These are phyloP conservation scores for Cardiosporidium cionae DNA, from an alignment of 169 alveolate genomes.

Conservation along the genomic window DNA sequence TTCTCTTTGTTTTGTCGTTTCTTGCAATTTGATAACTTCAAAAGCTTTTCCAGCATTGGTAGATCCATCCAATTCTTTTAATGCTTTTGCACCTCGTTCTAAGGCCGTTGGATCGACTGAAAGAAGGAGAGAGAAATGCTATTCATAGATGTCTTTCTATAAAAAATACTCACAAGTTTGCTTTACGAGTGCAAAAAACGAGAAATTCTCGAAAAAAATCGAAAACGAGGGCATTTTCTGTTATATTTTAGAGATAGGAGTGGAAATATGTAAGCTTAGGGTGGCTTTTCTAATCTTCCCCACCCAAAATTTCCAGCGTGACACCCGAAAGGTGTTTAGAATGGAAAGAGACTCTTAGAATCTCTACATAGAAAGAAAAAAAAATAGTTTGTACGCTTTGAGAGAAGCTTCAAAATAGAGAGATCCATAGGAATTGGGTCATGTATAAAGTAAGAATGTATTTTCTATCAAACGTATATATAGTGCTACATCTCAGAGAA, in stretches of 20 bases:
- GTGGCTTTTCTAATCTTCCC: background rate
- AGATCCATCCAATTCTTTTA: slow-evolving; percentile 82
- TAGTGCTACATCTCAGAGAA: no score
- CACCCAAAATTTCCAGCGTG: background rate
- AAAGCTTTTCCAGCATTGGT: slow-evolving; percentile 90
- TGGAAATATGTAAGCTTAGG: slow-evolving; percentile 10
- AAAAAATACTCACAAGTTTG: no score
- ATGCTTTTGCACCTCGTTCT: slow-evolving; percentile 98
- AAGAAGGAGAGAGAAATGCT: slow-evolving; percentile 2
- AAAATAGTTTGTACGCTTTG: background rate
- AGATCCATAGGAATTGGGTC: background rate
- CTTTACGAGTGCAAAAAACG: slow-evolving; percentile 6
- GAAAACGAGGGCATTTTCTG: background rate
- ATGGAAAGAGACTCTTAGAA: background rate
- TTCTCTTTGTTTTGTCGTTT: slow-evolving; percentile 87
- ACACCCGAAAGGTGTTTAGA: background rate
- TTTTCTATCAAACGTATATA: slow-evolving; percentile 4
- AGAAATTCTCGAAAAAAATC: background rate
- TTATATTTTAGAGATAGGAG: slow-evolving; percentile 22
- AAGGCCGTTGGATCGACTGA: slow-evolving; percentile 93
- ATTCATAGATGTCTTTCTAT: no score
- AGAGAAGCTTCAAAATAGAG: background rate
- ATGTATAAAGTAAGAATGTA: background rate
- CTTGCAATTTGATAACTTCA: slow-evolving; percentile 87
- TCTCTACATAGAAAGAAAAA: background rate